These are phyloP conservation scores for Solanum piurae DNA, from an alignment of 257 asterid genomes.

Conservation along the genomic window DNA sequence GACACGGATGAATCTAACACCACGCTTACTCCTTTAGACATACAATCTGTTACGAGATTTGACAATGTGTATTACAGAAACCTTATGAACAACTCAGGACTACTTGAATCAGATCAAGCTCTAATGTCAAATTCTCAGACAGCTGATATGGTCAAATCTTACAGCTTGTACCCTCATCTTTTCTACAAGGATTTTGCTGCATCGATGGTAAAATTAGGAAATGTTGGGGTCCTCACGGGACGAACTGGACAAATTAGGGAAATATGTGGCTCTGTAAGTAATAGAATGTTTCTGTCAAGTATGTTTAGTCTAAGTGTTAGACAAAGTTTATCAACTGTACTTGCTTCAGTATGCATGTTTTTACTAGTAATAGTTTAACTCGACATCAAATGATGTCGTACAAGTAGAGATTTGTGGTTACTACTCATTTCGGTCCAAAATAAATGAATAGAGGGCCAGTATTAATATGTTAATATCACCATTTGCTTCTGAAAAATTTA, in stretches of 20 bases:
- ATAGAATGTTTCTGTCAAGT: too few species aligned
- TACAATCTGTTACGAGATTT: neutral
- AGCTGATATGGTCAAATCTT: neutral
- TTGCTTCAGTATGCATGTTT: too few species aligned
- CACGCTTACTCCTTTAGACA: neutral
- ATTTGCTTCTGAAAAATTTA: too few species aligned
- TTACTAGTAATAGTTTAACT: too few species aligned
- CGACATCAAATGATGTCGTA: too few species aligned
- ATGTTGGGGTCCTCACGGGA: neutral
- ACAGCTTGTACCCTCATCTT: neutral
- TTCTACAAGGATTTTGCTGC: neutral
- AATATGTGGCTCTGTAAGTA: too few species aligned
- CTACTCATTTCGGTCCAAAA: too few species aligned
- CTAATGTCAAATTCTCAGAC: neutral
- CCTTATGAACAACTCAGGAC: neutral
- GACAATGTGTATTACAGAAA: neutral
- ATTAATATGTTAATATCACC: too few species aligned
- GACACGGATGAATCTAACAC: neutral
- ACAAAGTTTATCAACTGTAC: too few species aligned
- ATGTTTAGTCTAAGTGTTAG: too few species aligned
- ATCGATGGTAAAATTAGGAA: neutral
- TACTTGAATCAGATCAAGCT: neutral
- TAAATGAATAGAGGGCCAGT: too few species aligned
- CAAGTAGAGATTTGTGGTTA: too few species aligned
- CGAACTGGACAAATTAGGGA: neutral